Conservation (phyloP, 2,329 filamentous ascomycete species). For the Dothideomycetes sp. region DNA sequence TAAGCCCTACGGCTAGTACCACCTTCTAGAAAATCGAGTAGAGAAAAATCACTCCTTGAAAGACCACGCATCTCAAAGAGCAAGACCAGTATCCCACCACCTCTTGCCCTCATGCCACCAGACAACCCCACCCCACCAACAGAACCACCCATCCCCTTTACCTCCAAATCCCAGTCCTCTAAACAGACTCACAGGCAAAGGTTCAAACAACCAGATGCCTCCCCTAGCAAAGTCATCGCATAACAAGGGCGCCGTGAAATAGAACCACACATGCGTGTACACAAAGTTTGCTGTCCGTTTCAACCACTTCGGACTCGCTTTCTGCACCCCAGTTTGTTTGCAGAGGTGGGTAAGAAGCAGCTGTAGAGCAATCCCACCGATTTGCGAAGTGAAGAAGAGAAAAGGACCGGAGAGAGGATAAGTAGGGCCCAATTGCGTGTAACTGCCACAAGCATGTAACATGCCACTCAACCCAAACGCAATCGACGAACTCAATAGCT, state of each 20-base stretch:
- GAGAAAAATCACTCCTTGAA: no score
- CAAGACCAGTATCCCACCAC: slow-evolving; percentile 55
- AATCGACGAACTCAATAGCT: slow-evolving; percentile 34
- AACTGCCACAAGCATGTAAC: slow-evolving; percentile 63
- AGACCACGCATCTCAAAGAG: slow-evolving; percentile 24
- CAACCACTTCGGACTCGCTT: slow-evolving; percentile 36
- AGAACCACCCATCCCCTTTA: slow-evolving; percentile 55
- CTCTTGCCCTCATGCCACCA: slow-evolving; percentile 50
- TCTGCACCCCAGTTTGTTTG: slow-evolving; percentile 24
- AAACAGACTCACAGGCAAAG: slow-evolving; percentile 66
- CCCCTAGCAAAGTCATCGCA: slow-evolving; percentile 65
- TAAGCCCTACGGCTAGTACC: no score
- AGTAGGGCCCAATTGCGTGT: slow-evolving; percentile 55
- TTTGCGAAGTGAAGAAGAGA: slow-evolving; percentile 65
- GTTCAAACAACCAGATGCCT: slow-evolving; percentile 73
- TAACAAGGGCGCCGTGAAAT: slow-evolving; percentile 55
- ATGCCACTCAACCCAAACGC: slow-evolving; percentile 60
- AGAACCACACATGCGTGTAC: slow-evolving; percentile 59
- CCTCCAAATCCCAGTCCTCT: slow-evolving; percentile 56
- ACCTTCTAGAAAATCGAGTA: no score
- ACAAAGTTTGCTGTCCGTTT: slow-evolving; percentile 50
- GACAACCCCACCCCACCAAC: slow-evolving; percentile 51
- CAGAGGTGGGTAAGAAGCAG: slow-evolving; percentile 31
- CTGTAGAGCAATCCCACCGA: slow-evolving; percentile 57
- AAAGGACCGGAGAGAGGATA: slow-evolving; percentile 44